Evolutionary conservation across 2,329 filamentous ascomycete species (phyloP).

Genomic region (Beauveria bassiana): DNA sequence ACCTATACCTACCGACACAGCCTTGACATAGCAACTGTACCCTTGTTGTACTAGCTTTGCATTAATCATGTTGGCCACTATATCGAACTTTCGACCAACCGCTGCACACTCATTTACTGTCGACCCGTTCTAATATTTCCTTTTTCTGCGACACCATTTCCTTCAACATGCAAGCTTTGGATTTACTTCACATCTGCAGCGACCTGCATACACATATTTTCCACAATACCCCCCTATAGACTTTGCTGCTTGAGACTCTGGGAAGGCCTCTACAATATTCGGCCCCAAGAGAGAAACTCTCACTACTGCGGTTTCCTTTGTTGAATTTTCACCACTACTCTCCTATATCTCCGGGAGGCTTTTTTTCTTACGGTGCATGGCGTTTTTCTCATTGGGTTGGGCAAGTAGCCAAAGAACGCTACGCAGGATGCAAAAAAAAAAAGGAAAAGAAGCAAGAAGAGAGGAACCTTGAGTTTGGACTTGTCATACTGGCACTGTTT

Average conservation of each 20-base stretch:
- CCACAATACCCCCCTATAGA: slow-evolving; percentile 12
- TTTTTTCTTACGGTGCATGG: background rate
- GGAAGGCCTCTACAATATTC: background rate
- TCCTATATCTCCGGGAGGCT: background rate
- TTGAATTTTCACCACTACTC: slow-evolving; percentile 1
- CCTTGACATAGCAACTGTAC: background rate
- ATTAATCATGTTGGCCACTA: background rate
- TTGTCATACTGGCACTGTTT: background rate
- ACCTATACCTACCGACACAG: background rate
- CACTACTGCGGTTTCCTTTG: slow-evolving; percentile 10
- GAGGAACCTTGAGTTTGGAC: background rate
- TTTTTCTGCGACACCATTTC: slow-evolving; percentile 1
- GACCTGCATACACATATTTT: slow-evolving; percentile 4
- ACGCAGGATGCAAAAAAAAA: background rate
- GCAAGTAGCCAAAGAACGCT: background rate
- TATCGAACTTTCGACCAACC: background rate
- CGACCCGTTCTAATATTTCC: slow-evolving; percentile 7
- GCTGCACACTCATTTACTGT: slow-evolving; percentile 10
- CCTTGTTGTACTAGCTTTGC: background rate
- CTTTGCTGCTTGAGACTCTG: background rate
- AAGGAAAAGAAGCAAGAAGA: slow-evolving; percentile 5
- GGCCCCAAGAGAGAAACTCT: background rate
- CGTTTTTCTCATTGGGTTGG: background rate
- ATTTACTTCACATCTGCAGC: slow-evolving; percentile 7
- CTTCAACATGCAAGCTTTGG: slow-evolving; percentile 1